Evolutionary conservation across 306 rosid species (phyloP).

Genomic region (Dryas drummondii): DNA sequence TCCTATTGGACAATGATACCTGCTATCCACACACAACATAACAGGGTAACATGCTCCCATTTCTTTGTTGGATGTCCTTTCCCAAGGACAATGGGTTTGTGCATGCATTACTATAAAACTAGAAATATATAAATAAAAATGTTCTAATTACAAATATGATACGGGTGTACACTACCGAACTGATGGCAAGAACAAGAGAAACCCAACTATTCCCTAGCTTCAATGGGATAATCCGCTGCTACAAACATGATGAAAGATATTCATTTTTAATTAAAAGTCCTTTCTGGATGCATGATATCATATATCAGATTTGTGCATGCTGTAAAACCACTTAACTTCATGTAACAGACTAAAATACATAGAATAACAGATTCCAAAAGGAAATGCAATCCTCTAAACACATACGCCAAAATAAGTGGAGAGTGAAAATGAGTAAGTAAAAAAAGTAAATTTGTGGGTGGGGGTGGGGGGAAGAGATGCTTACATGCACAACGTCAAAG

Average conservation of each 20-base stretch:
- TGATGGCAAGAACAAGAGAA: neutral
- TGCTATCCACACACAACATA: neutral
- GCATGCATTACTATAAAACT: neutral
- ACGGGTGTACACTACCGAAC: neutral
- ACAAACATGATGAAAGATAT: neutral
- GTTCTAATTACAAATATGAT: neutral
- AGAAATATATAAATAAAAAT: neutral
- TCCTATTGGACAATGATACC: neutral
- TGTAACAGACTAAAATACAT: neutral
- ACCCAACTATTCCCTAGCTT: neutral
- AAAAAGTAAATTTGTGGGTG: neutral
- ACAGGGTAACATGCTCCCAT: neutral
- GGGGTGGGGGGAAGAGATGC: constrained; percentile 19
- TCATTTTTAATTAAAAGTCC: too few relatives aligned
- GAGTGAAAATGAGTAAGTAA: neutral
- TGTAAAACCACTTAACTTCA: neutral
- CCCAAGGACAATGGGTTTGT: neutral
- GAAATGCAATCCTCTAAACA: neutral
- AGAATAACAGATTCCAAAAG: neutral
- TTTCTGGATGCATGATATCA: too few relatives aligned
- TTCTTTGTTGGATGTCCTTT: neutral
- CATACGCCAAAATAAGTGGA: neutral
- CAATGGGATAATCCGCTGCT: neutral
- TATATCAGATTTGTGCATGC: neutral
- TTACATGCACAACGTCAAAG: constrained; percentile 56